phyloP scores from a whole-genome alignment of 371 early-diverging fungal species.

The Dinochytrium kinnereticum region DNA sequence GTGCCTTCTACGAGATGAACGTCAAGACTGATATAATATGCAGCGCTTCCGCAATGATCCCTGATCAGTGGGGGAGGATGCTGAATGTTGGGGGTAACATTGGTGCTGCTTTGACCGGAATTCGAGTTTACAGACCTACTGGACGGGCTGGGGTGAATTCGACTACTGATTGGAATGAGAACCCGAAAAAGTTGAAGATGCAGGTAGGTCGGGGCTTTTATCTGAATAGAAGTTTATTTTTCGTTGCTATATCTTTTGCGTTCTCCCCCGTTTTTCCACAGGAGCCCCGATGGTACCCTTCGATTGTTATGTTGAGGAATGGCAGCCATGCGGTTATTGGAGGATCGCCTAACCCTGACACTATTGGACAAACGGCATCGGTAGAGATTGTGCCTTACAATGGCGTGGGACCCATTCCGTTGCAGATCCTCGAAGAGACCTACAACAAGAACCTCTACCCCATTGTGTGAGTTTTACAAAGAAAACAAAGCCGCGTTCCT shows the following conservation, averaged over 20 bases:
- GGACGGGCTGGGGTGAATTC: neutral
- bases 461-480: neutral
- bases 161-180: constrained; percentile 31
- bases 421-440: neutral
- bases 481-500: neutral
- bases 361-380: neutral
- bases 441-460: constrained; percentile 1
- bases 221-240: too few species aligned
- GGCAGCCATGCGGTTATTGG: constrained; percentile 25
- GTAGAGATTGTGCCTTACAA: neutral
- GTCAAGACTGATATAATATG: constrained; percentile 26
- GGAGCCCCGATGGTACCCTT: constrained; percentile 32
- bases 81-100: constrained; percentile 22
- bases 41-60: constrained; percentile 15
- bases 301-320: constrained; percentile 9
- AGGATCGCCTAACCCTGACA: neutral
- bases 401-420: neutral
- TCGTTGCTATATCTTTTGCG: too few species aligned
- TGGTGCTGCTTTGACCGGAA: constrained; percentile 12
- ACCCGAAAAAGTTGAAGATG: neutral
- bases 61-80: constrained; percentile 16
- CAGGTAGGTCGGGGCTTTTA: neutral
- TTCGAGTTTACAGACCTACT: constrained; percentile 15
- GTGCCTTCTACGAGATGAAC: constrained; percentile 20
- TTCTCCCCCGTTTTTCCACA: too few species aligned